Evolutionary conservation across 2,329 filamentous ascomycete genomes (phyloP).

Genomic region (Microsporum canis): DNA sequence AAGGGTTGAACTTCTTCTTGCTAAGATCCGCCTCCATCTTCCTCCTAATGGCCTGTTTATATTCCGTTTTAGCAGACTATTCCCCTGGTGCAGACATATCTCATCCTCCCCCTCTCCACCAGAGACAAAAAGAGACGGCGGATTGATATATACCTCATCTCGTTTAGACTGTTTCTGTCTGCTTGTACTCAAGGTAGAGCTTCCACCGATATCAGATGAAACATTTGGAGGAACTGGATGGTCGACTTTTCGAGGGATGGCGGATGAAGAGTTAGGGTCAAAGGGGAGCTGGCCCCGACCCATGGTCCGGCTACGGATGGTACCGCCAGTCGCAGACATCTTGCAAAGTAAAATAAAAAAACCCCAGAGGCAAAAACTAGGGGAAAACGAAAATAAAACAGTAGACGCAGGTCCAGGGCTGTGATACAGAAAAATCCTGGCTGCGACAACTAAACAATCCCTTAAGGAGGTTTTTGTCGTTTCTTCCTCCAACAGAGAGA

Average conservation of each 20-base stretch:
- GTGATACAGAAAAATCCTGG: too few relatives aligned
- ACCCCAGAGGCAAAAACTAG: not conserved
- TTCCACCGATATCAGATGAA: constrained; percentile 41
- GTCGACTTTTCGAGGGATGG: constrained; percentile 52
- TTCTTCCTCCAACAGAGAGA: not conserved
- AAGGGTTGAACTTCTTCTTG: constrained; percentile 80
- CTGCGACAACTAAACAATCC: not conserved
- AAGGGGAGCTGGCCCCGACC: constrained; percentile 45
- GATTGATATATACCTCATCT: constrained; percentile 68
- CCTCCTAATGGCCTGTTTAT: constrained; percentile 71
- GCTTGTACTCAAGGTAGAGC: constrained; percentile 76
- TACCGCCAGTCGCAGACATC: constrained; percentile 49
- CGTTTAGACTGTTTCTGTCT: constrained; percentile 93
- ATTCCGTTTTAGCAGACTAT: constrained; percentile 16
- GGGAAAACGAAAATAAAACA: not conserved
- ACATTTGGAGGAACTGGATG: constrained; percentile 28
- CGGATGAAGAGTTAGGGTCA: constrained; percentile 42
- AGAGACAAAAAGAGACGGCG: not conserved
- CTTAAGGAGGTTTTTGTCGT: not conserved
- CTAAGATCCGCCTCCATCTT: constrained; percentile 96
- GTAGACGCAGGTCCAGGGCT: too few relatives aligned
- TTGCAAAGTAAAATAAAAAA: constrained; percentile 18
- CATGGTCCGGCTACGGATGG: constrained; percentile 44
- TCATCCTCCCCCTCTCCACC: not conserved
- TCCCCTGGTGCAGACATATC: constrained; percentile 3